These are phyloP conservation scores for Apiospora saccharicola DNA, from an alignment of 2,329 filamentous ascomycete species.

Conservation along the genomic window DNA sequence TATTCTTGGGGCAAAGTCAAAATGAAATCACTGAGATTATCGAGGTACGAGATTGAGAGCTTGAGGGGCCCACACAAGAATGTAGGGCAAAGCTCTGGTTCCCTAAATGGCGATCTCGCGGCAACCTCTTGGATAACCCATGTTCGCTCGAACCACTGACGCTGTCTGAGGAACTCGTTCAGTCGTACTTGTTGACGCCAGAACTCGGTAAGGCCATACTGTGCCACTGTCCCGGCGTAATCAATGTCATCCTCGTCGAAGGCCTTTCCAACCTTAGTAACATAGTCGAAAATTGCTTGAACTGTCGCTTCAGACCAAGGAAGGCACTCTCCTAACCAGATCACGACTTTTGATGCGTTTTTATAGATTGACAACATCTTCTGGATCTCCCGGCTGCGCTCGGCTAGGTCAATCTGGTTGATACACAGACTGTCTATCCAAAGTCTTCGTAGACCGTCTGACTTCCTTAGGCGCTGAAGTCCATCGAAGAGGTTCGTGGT, in stretches of 20 bases:
- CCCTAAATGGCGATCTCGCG: background rate
- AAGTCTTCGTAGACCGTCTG: conserved; percentile 30
- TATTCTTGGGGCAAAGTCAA: no score
- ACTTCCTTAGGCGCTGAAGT: conserved; percentile 27
- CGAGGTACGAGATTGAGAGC: no score
- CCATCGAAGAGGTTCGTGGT: conserved; percentile 30
- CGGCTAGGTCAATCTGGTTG: conserved; percentile 29
- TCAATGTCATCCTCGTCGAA: no score
- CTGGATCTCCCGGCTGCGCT: conserved; percentile 29
- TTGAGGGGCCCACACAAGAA: background rate
- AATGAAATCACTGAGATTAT: no score
- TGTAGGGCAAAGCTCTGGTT: background rate
- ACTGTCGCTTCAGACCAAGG: background rate
- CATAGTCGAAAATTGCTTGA: background rate
- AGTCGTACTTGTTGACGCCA: background rate
- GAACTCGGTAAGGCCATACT: background rate
- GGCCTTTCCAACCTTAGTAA: background rate
- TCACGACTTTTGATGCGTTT: fast-evolving
- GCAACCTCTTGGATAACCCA: background rate
- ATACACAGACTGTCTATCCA: conserved; percentile 35
- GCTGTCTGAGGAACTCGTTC: background rate
- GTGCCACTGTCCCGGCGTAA: background rate
- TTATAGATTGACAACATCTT: conserved; percentile 20
- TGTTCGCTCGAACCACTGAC: background rate
- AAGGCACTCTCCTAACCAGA: background rate